Percentiles rank a stretch among this genome's conserved stretches.
phyloP scores from a whole-genome alignment of 768 basidiomycete genomes.

The Tylopilus sp. region DNA sequence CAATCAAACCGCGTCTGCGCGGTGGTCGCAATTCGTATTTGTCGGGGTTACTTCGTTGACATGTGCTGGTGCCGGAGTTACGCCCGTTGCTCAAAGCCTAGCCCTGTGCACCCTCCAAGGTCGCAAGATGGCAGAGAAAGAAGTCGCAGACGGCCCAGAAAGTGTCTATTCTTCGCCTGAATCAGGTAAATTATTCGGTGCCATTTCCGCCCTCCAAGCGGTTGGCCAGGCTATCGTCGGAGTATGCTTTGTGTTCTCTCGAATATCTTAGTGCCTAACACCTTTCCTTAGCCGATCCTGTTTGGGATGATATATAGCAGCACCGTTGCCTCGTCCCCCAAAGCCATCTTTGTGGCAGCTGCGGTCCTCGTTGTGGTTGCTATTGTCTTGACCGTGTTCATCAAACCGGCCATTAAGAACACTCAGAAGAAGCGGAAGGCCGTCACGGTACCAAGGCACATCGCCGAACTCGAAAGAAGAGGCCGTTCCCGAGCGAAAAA shows the following conservation, averaged over 20 bases:
- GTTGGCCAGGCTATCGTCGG: conserved; percentile 59
- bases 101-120: conserved; percentile 61
- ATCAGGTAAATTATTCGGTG: conserved; percentile 64
- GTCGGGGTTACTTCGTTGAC: conserved; percentile 58
- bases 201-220: conserved; percentile 65
- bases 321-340: conserved; percentile 62
- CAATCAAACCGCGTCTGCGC: conserved; percentile 7
- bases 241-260: conserved; percentile 24
- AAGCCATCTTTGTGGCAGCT: conserved; percentile 64
- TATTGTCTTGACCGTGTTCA: conserved; percentile 43
- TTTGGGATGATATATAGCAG: conserved; percentile 65
- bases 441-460: conserved; percentile 1
- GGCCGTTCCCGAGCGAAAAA: conserved; percentile 37
- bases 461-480: conserved; percentile 16
- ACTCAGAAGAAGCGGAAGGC: conserved; percentile 6
- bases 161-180: conserved; percentile 31
- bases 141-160: conserved; percentile 20
- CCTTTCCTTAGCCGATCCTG: conserved; percentile 52
- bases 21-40: conserved; percentile 44
- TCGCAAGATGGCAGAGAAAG: conserved; percentile 28
- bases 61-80: conserved; percentile 64
- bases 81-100: conserved; percentile 69
- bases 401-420: conserved; percentile 33
- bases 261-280: conserved; percentile 9
- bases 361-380: conserved; percentile 51